Base-by-base conservation (phyloP, 352 stramenopile genomes). In the Thraustochytrium striatum region DNA sequence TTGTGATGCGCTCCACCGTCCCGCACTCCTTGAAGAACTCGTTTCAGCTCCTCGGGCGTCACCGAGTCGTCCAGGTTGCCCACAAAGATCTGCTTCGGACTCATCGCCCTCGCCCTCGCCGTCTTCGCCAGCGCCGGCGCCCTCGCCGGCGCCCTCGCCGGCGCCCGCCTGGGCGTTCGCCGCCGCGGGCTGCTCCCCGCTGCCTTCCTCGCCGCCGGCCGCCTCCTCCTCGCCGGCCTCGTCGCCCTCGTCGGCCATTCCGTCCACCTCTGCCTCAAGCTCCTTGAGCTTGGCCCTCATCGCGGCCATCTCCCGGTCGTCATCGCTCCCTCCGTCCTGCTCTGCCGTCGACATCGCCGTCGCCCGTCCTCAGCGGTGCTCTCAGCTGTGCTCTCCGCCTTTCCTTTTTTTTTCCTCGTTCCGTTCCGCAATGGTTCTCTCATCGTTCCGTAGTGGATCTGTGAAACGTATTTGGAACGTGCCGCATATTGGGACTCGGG, bases 1-100 rank as follows among this genome's bases (percentile, higher is more conserved):
- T 99, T 21, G 95, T 99, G 13, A 99, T 92, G 65, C 95, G 90
- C 83, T 98, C 97, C 58, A 98, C 97, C 30, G 90, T 97, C 35
- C 94, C 95, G 83, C 95, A 99, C 5, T 88, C 91, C 82, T 97
- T 89, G 87, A 99, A 99, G 79, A 98, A 91, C 53, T 91, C 87
- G 70, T n/a, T 98, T 90, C 2, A 99, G 86, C 84, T 98, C 93
- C 81, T 98, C 94, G 0, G 94, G 92, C 28, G 92, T 98, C 50
- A 91, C 91, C 41, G 93, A 92, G 86, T 98, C 98, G 84, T 98
- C 93, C 41, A 98, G 94, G 84, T 99, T 94, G 36, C 93, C 93
- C 55, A 98, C 94, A 86, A 98, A 98, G 68, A 97, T 93, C 1
- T 84, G 61, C 25, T 2, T 8, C 41, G 3, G 41, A 38, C 55